Evolutionary conservation across 2,329 filamentous ascomycete genomes (phyloP).

Genomic region (Thelonectria discophora): DNA sequence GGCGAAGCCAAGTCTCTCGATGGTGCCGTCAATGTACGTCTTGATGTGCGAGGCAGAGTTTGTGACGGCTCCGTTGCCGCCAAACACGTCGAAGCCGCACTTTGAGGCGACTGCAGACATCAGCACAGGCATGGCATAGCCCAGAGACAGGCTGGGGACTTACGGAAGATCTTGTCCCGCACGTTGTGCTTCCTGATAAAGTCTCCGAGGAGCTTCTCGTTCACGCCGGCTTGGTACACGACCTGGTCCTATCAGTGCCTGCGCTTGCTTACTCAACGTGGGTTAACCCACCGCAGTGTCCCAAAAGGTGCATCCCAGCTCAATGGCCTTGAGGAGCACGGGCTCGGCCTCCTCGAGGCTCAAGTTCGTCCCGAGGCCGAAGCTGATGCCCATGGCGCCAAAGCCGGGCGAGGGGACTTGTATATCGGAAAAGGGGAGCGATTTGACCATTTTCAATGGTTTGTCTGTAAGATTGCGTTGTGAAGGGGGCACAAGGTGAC

Average conservation of each 20-base stretch:
- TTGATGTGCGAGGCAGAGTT: conserved; percentile 58
- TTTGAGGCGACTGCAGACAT: conserved; percentile 55
- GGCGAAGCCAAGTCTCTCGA: conserved; percentile 57
- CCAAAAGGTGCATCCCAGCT: conserved; percentile 15
- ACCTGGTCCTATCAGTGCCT: conserved; percentile 44
- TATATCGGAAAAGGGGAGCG: conserved; percentile 3
- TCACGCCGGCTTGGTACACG: conserved; percentile 56
- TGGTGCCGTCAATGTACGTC: conserved; percentile 58
- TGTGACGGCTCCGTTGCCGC: conserved; percentile 45
- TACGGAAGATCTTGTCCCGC: conserved; percentile 59
- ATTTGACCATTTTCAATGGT: conserved; percentile 4
- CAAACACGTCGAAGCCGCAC: conserved; percentile 54
- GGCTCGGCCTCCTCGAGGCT: conserved; percentile 7
- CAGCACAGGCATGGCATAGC: neutral
- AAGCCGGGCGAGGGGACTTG: conserved; percentile 8
- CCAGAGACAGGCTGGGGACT: conserved; percentile 24
- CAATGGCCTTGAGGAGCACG: conserved; percentile 7
- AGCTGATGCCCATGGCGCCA: conserved; percentile 11
- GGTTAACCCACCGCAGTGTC: conserved; percentile 6
- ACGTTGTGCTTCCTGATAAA: conserved; percentile 61
- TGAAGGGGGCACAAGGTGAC: no score
- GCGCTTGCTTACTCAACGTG: no score
- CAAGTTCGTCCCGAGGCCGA: conserved; percentile 1
- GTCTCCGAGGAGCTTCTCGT: conserved; percentile 59
- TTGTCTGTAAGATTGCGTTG: neutral